Evolutionary conservation across 805 yeast species (phyloP).

Genomic region (Candida saitoana): DNA sequence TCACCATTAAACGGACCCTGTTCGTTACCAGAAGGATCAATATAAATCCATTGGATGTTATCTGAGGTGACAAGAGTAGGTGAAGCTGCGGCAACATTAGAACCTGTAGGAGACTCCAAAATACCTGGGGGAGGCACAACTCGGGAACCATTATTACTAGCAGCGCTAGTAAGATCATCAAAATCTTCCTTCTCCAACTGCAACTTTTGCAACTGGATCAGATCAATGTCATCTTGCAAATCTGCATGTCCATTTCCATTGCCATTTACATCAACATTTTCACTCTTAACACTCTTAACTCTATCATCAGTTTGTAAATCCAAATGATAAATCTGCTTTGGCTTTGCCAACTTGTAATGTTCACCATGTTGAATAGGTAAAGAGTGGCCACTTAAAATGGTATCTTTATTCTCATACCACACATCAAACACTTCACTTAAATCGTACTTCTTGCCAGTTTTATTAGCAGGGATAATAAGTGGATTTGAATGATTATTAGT

Average conservation of each 20-base stretch:
- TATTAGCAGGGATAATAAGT: conserved; percentile 32
- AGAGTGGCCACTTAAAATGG: conserved; percentile 15
- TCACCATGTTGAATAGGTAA: conserved; percentile 16
- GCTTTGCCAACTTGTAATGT: conserved; percentile 26
- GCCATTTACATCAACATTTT: background rate
- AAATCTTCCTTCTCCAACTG: conserved; percentile 14
- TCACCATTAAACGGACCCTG: conserved; percentile 81
- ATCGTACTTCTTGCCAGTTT: conserved; percentile 42
- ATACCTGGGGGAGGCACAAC: conserved; percentile 19
- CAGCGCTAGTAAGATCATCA: conserved; percentile 34
- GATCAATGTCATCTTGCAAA: background rate
- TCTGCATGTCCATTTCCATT: background rate
- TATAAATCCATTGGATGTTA: conserved; percentile 62
- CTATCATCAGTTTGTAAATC: conserved; percentile 18
- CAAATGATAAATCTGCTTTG: conserved; percentile 35
- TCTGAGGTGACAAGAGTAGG: conserved; percentile 27
- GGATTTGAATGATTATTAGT: background rate
- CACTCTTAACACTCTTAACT: background rate
- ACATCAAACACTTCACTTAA: conserved; percentile 52
- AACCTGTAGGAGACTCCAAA: conserved; percentile 5
- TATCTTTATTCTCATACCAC: conserved; percentile 38
- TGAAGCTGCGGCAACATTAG: conserved; percentile 4
- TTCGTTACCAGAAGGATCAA: conserved; percentile 63
- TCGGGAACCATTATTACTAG: conserved; percentile 12
- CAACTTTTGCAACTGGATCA: background rate